Base-by-base conservation (phyloP, 495 filamentous ascomycete species). In the Penicillium malachiteum region DNA sequence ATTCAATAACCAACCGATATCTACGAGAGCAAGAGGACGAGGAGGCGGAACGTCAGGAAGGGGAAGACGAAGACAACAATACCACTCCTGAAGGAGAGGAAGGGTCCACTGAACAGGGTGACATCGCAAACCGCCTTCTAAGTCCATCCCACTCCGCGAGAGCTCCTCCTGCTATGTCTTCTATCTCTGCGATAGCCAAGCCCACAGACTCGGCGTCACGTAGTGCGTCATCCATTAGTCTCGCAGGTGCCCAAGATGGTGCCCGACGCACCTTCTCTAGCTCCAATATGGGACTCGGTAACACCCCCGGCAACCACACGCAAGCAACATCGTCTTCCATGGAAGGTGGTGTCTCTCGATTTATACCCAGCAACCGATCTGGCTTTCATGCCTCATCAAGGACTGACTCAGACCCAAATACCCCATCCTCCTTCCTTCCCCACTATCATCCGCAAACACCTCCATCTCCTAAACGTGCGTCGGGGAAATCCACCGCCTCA, bases 131-230 rank as follows among this genome's bases (percentile, higher is more conserved):
- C 48, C 76, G 74, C 21, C 59, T 78, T 6, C 51, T 78, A 30
- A 74, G 66, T 37, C 73, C 71, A 12, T 73, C 74, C 7, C 69
- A 68, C 51, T 72, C 73, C 5, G 71, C 76, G 48, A 78, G 71
- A 62, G 76, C 76, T 7, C 76, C 74, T 7, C 76, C 76, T 26
- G 73, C 76, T 40, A 78, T 78, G 76, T 77, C 76, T 34, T 77
- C 76, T 7, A 74, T 78, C 12, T 78, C 74, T n/a, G 76, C 73
- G 31, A 74, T 73, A 50, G 76, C 67, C 6, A 74, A 71, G 21
- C 70, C 74, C 5, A 59, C 70, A 13, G 68, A 71, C 51, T 52
- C 68, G 0, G 45, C 71, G 21, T 71, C 72, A 16, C 72, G 71
- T 1, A 74, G 66, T 42, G 60, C 71, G 9, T 76, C 73, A 10